phyloP scores from a whole-genome alignment of 2,329 filamentous ascomycete genomes.

The Fusarium sp. region DNA sequence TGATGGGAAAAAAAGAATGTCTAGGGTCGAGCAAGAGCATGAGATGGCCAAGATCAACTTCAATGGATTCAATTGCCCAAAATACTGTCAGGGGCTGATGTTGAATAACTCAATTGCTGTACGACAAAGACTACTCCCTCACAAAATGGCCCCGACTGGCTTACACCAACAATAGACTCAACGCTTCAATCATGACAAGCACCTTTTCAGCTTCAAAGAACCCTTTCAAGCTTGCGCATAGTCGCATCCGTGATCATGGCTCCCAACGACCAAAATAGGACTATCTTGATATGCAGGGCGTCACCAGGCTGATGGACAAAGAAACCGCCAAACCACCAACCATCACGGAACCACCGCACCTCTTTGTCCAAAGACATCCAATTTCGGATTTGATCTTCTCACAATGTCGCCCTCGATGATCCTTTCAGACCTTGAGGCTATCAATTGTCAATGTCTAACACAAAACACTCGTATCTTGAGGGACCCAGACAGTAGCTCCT shows the following conservation, averaged over 20 bases:
- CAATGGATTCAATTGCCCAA: background rate
- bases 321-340: conserved; percentile 17
- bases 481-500: background rate
- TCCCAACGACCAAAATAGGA: conserved; percentile 22
- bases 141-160: background rate
- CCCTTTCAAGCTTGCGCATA: conserved; percentile 1
- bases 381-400: conserved; percentile 13
- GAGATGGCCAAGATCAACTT: conserved; percentile 20
- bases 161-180: conserved; percentile 33
- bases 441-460: conserved; percentile 3
- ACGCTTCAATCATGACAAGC: conserved; percentile 12
- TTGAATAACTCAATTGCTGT: background rate
- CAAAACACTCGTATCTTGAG: background rate
- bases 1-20: conserved; percentile 14
- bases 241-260: background rate
- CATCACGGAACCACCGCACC: conserved; percentile 13
- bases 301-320: conserved; percentile 32
- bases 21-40: background rate
- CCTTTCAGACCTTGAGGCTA: conserved; percentile 1
- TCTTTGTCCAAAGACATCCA: conserved; percentile 27
- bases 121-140: conserved; percentile 26
- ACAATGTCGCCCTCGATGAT: conserved; percentile 25
- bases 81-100: background rate
- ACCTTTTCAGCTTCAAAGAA: conserved; percentile 29
- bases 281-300: background rate